Conservation (phyloP, 805 yeast genomes). For the Yamadazyma sp. region DNA sequence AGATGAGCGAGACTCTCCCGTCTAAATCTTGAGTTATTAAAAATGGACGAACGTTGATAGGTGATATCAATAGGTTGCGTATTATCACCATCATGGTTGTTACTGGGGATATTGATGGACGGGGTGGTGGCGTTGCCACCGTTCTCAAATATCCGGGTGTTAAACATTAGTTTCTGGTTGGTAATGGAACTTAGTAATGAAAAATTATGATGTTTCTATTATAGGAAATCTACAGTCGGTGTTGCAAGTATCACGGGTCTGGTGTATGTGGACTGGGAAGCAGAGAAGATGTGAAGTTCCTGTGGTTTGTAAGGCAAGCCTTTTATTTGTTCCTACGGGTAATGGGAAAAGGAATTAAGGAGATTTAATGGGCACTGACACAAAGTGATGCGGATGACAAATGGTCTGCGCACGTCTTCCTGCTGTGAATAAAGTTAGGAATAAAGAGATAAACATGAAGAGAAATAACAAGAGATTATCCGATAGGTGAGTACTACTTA, state of each 20-base stretch:
- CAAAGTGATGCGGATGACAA: constrained; percentile 10
- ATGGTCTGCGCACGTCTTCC: constrained; percentile 6
- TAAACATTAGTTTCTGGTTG: constrained; percentile 32
- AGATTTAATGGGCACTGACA: constrained; percentile 10
- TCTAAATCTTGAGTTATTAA: constrained; percentile 53
- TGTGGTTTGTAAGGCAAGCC: too few species aligned
- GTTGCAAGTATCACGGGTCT: too few species aligned
- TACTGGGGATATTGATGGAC: constrained; percentile 29
- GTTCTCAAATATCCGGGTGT: constrained; percentile 42
- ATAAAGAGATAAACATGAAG: background rate
- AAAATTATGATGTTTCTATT: constrained; percentile 1
- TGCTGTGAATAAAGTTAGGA: too few species aligned
- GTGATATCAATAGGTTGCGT: constrained; percentile 48
- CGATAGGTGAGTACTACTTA: too few species aligned
- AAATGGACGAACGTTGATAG: constrained; percentile 40
- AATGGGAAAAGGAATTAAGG: constrained; percentile 7
- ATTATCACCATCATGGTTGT: constrained; percentile 18
- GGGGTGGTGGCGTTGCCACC: constrained; percentile 14
- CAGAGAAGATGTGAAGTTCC: too few species aligned
- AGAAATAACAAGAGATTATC: too few species aligned
- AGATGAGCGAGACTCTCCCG: constrained; percentile 93
- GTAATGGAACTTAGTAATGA: constrained; percentile 2
- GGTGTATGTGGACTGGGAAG: too few species aligned
- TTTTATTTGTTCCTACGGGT: too few species aligned
- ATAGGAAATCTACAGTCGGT: too few species aligned